Evolutionary conservation across 768 basidiomycete species (phyloP), one percentile per base, ranked within the genome.

Genomic region (Lepiota brunneoincarnata): DNA sequence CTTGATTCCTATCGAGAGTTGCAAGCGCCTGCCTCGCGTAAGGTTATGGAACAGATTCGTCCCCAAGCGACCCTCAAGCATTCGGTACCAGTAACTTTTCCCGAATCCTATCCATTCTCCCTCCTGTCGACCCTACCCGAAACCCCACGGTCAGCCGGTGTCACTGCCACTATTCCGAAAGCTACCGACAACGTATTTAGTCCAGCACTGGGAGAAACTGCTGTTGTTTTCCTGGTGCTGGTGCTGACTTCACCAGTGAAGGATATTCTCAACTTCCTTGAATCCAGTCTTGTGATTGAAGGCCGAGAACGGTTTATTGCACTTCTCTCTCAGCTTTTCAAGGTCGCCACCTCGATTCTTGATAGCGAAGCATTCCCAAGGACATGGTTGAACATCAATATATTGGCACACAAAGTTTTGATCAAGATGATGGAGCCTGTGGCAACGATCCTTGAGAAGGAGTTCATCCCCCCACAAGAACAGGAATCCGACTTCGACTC

Each of bases 71-170:
- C 86, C 2, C 70, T 76, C 23, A 81, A 84, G 44, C 71, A 84
- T 18, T 64, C 74, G 1, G 66, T 79, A 2, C 94, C 93, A 0
- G 84, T 91, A 40, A 88, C 90, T 1, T 98, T 98, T 71, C 96
- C 96, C 0, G 89, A 93, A 59, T 88, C 94, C 0, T 94, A 98
- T 67, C 96, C 96, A 0, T 94, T 97, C 68, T 86, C 92, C 5
- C 76, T 98, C 17, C 63, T 92, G 21, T 76, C 88, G 0, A 76
- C 83, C 28, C 69, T 86, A 20, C 88, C 91, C 2, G 83, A 83
- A 52, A 63, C 73, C 24, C 73, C 74, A 36, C 72, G 75, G 15
- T 54, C 53, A 6, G 45, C 53, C 14, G 75, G 71, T 46, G 70
- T 74, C 15, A 71, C 72, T 51, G 62, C 69, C n/a, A 69, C 71